These are phyloP conservation scores for Dysphania ambrosioides DNA, from an alignment of 148 eudicot genomes.

Conservation along the genomic window DNA sequence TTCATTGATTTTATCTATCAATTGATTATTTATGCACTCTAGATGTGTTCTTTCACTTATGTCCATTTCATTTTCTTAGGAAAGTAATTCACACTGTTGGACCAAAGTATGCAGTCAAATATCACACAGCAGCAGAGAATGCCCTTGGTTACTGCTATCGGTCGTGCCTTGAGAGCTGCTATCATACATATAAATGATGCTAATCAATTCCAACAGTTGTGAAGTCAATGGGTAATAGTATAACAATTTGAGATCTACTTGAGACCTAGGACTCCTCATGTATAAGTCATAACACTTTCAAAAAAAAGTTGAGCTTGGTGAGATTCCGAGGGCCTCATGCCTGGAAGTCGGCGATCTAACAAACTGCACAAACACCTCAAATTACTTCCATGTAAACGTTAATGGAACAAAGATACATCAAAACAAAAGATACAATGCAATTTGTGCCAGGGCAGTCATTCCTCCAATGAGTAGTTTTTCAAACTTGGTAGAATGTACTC, in stretches of 20 bases:
- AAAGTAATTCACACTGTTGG: constrained; percentile 98
- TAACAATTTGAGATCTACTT: not conserved
- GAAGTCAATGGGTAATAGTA: not conserved
- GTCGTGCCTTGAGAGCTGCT: constrained; percentile 93
- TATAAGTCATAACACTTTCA: too few species aligned
- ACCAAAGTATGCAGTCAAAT: constrained; percentile 97
- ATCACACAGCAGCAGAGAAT: constrained; percentile 99
- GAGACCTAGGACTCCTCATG: too few species aligned
- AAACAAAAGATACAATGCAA: too few species aligned
- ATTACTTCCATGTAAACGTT: too few species aligned
- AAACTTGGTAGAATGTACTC: too few species aligned
- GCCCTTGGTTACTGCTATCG: constrained; percentile 95
- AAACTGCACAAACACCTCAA: too few species aligned
- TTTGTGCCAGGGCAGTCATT: too few species aligned
- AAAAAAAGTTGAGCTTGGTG: too few species aligned
- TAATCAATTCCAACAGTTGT: constrained; percentile 76
- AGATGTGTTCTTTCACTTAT: constrained; percentile 1
- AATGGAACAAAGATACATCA: too few species aligned
- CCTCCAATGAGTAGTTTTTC: too few species aligned
- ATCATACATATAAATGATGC: constrained; percentile 73
- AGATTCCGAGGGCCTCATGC: too few species aligned
- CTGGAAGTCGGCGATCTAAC: too few species aligned
- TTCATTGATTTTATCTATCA: not conserved
- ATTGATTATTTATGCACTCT: not conserved
- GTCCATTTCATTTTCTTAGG: constrained; percentile 48